phyloP scores from a whole-genome alignment of 2,329 filamentous ascomycete species.

The Xylaria arbuscula region DNA sequence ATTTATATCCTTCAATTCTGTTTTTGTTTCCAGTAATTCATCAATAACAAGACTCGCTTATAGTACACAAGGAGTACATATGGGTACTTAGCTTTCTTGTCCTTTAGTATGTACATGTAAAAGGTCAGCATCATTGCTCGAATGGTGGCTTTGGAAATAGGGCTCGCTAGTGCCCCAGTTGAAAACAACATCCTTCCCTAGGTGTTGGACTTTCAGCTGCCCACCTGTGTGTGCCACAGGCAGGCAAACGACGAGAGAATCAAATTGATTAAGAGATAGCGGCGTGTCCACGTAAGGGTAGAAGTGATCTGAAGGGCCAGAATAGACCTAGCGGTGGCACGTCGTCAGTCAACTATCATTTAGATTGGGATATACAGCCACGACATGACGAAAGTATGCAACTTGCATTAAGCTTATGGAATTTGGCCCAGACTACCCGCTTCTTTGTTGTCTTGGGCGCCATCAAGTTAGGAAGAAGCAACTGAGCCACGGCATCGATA shows the following conservation, averaged over 20 bases:
- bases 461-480: background rate
- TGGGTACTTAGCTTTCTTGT: too few relatives aligned
- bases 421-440: background rate
- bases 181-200: background rate
- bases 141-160: too few relatives aligned
- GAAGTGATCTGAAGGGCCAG: background rate
- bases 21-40: too few relatives aligned
- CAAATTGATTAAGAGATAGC: background rate
- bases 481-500: background rate
- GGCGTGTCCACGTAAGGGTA: background rate
- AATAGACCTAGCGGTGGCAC: background rate
- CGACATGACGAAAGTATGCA: background rate
- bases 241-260: background rate
- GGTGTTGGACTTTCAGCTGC: background rate
- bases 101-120: too few relatives aligned
- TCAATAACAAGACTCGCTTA: too few relatives aligned
- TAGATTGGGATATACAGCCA: background rate
- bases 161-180: background rate
- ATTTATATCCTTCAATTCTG: too few relatives aligned
- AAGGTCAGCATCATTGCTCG: too few relatives aligned
- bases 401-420: background rate
- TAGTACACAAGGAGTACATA: too few relatives aligned
- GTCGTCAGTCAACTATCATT: background rate
- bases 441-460: background rate
- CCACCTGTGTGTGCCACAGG: background rate